Evolutionary conservation across 2,329 filamentous ascomycete genomes (phyloP).

Genomic region (Penicillium sp.): DNA sequence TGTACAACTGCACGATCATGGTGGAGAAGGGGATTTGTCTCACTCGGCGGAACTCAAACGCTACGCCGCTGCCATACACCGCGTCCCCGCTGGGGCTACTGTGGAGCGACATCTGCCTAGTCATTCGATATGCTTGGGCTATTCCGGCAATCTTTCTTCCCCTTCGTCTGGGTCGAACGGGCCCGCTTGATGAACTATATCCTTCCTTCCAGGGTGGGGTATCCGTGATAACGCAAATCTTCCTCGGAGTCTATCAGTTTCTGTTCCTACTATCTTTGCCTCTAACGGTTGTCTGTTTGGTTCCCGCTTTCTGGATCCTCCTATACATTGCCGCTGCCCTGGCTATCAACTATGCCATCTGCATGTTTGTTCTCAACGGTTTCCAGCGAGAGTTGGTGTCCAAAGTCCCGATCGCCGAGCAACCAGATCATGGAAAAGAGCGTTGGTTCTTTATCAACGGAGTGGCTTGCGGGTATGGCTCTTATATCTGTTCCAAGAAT

Average conservation of each 20-base stretch:
- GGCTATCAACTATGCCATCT: conserved; percentile 31
- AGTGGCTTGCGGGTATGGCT: conserved; percentile 49
- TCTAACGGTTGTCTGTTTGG: conserved; percentile 48
- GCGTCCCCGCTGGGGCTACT: conserved; percentile 43
- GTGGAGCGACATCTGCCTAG: conserved; percentile 42
- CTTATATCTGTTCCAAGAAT: conserved; percentile 42
- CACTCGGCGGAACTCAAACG: conserved; percentile 11
- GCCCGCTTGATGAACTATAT: conserved; percentile 64
- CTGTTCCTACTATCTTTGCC: conserved; percentile 62
- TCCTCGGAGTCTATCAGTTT: conserved; percentile 63
- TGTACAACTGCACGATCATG: conserved; percentile 7
- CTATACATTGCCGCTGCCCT: conserved; percentile 32
- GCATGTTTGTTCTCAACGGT: conserved; percentile 40
- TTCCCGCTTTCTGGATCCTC: conserved; percentile 34
- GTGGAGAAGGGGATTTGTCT: conserved; percentile 9
- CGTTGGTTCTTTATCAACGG: conserved; percentile 83
- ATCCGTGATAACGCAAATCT: conserved; percentile 58
- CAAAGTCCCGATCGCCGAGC: conserved; percentile 16
- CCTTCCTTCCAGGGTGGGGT: conserved; percentile 59
- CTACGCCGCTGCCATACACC: conserved; percentile 39
- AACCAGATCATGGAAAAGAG: conserved; percentile 57
- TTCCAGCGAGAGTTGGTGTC: conserved; percentile 53
- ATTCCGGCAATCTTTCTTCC: conserved; percentile 65
- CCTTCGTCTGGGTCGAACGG: conserved; percentile 54
- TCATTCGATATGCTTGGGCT: conserved; percentile 33